Base-by-base conservation (phyloP, 768 basidiomycete genomes). In the Auricularia auricula-judae region DNA sequence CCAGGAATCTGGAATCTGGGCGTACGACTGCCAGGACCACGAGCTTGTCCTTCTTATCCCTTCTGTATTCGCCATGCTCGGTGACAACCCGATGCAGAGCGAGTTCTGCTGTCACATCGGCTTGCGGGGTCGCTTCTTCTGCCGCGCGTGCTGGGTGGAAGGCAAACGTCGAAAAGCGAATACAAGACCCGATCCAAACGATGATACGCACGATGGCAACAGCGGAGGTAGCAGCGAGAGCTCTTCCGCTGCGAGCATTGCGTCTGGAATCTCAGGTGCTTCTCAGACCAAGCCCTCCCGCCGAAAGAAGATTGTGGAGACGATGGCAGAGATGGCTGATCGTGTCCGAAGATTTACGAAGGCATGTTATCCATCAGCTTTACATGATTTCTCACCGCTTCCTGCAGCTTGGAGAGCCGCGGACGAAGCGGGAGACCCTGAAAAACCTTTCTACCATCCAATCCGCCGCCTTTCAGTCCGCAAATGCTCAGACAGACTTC, bases 1-100 rank as follows among this genome's bases (percentile, higher is more conserved):
- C 3, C 73, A 76, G 63, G 58, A 65, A 2, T 18, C 65, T 18
- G 71, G 71, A 4, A 67, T 71, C 3, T 58, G 63, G 61, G 68
- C 66, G 12, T 71, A 63, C 56, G 68, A 74, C 60, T 63, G 56
- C 34, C 39, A 61, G 4, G 36, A 36, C 0, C 65, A 73, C 3
- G 76, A 78, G 63, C 61, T 65, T 1, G 70, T 76, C 2, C 67
- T 77, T 2, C 36, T 78, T 0, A 67, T 78, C 36, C 73, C 73
- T 0, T 62, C 33, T 3, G 66, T 76, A 3, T 68, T 78, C 0
- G 76, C 75, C 0, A 35, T 79, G 10, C 63, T 33, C 65, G 68
- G 35, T 59, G 67, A 36, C 44, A 64, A 39, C 59, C 67, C 47
- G 62, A 66, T 18, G 65, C 67, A 23, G 39, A 67, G 7, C 58